Base-by-base conservation (phyloP, 2,329 filamentous ascomycete species). In the Xylaria polymorpha region DNA sequence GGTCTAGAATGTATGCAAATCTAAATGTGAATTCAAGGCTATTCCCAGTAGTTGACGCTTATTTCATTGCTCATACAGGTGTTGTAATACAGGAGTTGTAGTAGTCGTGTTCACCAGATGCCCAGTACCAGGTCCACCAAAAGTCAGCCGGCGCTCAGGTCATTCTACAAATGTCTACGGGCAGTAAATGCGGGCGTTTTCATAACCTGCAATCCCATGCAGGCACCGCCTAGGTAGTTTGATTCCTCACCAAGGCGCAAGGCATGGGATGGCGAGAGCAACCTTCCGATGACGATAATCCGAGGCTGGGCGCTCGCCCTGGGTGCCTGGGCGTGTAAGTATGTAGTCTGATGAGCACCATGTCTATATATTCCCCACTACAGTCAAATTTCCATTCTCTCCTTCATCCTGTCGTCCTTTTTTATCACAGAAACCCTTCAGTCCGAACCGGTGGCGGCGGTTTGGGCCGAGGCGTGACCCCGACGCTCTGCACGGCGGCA, bases 401-500 rank as follows among this genome's bases (percentile, higher is more conserved):
- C 20, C 4, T 56, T 56, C 22, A 29, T 3, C 15, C 14, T 8
- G 7, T 44, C 12, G 43, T 51, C 57, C n/a, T 25, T 18, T 18
- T 46, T 18, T 51, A 48, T 76, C 58, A 78, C 41, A 78, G 69
- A 61, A 77, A 77, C 4, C 76, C 76, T 0, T 77, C 72, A 2
- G 75, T 78, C 61, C 66, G 65, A n/a, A 74, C 73, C 60, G 72
- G 71, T 2, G 76, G 70, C 48, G 73, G 71, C 7, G 75, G 76
- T 61, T 75, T 77, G 4, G 75, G 74, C 73, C 87, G 83, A 12
- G 85, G 82, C 53, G 89, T 75, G 73, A 89, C 84, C 74, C 86
- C 85, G 18, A 79, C 66, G 39, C 70, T 79, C 39, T 70, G 68
- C 37, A 85, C 77, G 41, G 78, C 85, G 32, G 85, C 81, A 61